Conservation (phyloP, 2,329 filamentous ascomycete species). For the Fusarium newnesense region DNA sequence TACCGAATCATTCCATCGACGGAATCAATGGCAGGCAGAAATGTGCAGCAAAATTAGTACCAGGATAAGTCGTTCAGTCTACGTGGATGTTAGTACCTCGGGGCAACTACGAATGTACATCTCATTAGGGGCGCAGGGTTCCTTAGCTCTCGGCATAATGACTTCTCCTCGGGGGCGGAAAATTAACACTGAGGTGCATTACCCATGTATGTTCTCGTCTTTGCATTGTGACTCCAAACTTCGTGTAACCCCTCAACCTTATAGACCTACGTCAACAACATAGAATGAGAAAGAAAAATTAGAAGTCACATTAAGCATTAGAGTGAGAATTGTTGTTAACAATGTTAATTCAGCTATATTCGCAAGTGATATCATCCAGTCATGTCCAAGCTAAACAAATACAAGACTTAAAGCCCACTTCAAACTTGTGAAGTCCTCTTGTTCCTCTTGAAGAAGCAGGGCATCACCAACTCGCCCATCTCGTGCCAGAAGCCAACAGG, state of each 20-base stretch:
- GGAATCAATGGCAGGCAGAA: not conserved
- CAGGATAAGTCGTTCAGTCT: not conserved
- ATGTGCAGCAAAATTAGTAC: accelerated
- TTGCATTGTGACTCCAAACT: not conserved
- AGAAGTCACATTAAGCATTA: not conserved
- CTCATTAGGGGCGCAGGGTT: too few relatives aligned
- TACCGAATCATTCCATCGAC: accelerated
- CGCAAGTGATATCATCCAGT: constrained; percentile 13
- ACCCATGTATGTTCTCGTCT: accelerated
- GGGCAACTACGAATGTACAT: not conserved
- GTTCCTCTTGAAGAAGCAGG: constrained; percentile 47
- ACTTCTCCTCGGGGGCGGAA: accelerated
- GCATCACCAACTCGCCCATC: constrained; percentile 56
- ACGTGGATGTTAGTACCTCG: not conserved
- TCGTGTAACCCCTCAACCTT: not conserved
- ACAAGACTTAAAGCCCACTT: not conserved
- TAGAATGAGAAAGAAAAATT: accelerated
- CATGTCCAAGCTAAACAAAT: not conserved
- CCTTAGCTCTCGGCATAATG: not conserved
- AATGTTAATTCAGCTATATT: not conserved
- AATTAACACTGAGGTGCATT: accelerated
- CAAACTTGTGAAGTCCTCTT: constrained; percentile 19
- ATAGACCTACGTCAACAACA: not conserved
- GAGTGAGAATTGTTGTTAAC: not conserved
- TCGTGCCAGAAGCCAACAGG: constrained; percentile 65